These are phyloP conservation scores for Trypanosoma cruzi DNA, from an alignment of 208 protist species.

Conservation along the genomic window DNA sequence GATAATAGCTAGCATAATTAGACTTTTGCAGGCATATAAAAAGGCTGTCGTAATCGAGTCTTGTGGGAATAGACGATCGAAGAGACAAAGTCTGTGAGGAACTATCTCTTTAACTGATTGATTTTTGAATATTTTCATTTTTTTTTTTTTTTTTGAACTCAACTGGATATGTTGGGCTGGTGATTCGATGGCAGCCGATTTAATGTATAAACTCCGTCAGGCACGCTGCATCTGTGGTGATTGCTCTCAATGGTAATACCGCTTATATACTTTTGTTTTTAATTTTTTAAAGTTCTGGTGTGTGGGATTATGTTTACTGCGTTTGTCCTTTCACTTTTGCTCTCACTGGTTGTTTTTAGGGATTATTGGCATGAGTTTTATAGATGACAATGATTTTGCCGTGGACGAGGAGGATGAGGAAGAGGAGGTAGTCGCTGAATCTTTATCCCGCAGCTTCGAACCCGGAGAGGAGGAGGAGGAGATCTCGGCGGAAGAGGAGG, in stretches of 20 bases:
- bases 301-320: slow-evolving; percentile 11
- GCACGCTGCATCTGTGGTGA: too few relatives aligned
- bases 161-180: too few relatives aligned
- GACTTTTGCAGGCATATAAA: not conserved
- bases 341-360: slow-evolving; percentile 1
- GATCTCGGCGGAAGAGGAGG: slow-evolving; percentile 8
- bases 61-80: not conserved
- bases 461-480: slow-evolving; percentile 15
- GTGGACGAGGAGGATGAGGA: slow-evolving; percentile 22
- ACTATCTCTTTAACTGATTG: too few relatives aligned
- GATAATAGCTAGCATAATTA: not conserved
- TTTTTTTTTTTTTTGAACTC: slow-evolving; percentile 16
- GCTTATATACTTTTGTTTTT: too few relatives aligned
- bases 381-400: slow-evolving; percentile 27
- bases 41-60: not conserved
- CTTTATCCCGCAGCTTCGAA: not conserved
- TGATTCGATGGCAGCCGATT: too few relatives aligned
- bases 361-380: slow-evolving; percentile 19
- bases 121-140: not conserved
- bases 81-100: not conserved
- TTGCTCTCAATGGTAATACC: too few relatives aligned
- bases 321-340: not conserved
- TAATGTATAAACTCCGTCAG: too few relatives aligned
- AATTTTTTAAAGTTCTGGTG: too few relatives aligned
- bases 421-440: not conserved